A percentile compares a stretch with the other conserved stretches of the same genome.
These are phyloP conservation scores for Trichoderma harzianum DNA, from an alignment of 2,329 filamentous ascomycete species.

Conservation along the genomic window DNA sequence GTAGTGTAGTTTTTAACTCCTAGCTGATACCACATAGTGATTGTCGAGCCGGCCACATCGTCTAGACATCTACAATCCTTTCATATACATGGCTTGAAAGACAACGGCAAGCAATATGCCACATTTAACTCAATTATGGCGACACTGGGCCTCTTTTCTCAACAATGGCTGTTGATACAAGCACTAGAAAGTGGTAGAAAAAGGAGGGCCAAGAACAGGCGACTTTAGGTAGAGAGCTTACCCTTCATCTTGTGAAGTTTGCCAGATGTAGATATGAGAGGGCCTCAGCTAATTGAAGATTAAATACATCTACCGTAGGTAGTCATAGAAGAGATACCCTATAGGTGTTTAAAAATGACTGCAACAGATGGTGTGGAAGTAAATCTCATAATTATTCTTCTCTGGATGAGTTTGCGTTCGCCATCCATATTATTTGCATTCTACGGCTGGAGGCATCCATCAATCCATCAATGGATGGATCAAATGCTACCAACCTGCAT, in stretches of 20 bases:
- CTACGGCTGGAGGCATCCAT: not conserved
- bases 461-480: not conserved
- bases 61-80: too few relatives aligned
- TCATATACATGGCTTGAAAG: too few relatives aligned
- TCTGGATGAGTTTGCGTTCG: not conserved
- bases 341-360: not conserved
- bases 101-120: too few relatives aligned
- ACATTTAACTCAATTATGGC: too few relatives aligned
- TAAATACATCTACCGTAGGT: not conserved
- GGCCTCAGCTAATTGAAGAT: not conserved
- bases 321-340: not conserved
- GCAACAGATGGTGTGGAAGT: not conserved
- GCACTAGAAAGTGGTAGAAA: not conserved
- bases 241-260: not conserved
- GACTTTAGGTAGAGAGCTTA: not conserved
- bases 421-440: not conserved
- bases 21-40: too few relatives aligned
- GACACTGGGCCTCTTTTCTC: too few relatives aligned
- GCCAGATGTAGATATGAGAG: not conserved
- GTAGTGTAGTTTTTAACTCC: too few relatives aligned
- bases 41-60: too few relatives aligned
- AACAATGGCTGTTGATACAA: too few relatives aligned
- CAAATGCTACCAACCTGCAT: not conserved
- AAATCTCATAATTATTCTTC: rapidly evolving
- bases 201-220: not conserved